phyloP scores from a whole-genome alignment of 78 protist species.

The Dictyostelium purpureum region DNA sequence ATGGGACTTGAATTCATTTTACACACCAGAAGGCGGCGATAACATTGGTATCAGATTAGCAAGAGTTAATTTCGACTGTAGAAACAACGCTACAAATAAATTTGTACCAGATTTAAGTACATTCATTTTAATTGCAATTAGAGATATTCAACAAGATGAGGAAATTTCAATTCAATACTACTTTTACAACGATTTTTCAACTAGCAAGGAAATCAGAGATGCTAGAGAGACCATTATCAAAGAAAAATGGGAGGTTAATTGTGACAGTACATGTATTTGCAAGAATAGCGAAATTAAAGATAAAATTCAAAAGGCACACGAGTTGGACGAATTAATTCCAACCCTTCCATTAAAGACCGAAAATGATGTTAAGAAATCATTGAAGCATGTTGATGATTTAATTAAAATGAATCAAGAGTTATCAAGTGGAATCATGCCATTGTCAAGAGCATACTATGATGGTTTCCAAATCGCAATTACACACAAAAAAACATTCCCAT shows the following conservation, averaged over 20 bases:
- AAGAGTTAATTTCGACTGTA: conserved; percentile 44
- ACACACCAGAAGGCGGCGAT: conserved; percentile 33
- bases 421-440: conserved; percentile 23
- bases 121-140: conserved; percentile 17
- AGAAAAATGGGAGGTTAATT: conserved; percentile 12
- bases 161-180: conserved; percentile 39
- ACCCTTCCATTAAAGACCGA: conserved; percentile 3
- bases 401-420: neutral
- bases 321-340: conserved; percentile 7
- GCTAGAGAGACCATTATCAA: neutral
- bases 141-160: conserved; percentile 19
- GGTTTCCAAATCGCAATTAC: conserved; percentile 34
- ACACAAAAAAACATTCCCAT: conserved; percentile 9
- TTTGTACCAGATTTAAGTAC: conserved; percentile 20
- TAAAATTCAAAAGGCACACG: conserved; percentile 37
- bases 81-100: conserved; percentile 41
- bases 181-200: conserved; percentile 48
- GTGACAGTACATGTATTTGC: conserved; percentile 7
- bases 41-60: conserved; percentile 43
- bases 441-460: conserved; percentile 33
- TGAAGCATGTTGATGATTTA: neutral
- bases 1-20: conserved; percentile 39
- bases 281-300: neutral
- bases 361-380: neutral
- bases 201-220: conserved; percentile 5